Evolutionary conservation across 805 yeast genomes (phyloP).

Genomic region (Candida coleopterorum): DNA sequence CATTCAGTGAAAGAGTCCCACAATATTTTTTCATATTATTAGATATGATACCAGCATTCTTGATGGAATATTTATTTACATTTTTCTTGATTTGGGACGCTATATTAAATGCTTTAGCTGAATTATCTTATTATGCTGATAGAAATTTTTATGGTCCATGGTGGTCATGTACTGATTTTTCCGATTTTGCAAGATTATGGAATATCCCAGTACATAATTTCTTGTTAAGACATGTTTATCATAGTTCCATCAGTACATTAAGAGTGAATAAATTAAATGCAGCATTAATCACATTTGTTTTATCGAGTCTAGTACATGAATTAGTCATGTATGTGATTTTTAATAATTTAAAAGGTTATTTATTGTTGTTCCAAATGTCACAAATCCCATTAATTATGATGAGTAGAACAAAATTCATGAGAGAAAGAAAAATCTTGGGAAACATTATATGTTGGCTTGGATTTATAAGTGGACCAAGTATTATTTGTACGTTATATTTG

Average conservation of each 20-base stretch:
- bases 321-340: slow-evolving; percentile 88
- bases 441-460: slow-evolving; percentile 90
- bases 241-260: slow-evolving; percentile 76
- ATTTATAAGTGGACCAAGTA: slow-evolving; percentile 81
- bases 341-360: slow-evolving; percentile 72
- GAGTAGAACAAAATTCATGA: slow-evolving; percentile 55
- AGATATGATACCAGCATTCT: slow-evolving; percentile 77
- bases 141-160: slow-evolving; percentile 92
- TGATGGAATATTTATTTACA: slow-evolving; percentile 66
- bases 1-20: slow-evolving; percentile 40
- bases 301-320: slow-evolving; percentile 86
- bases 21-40: slow-evolving; percentile 56
- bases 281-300: slow-evolving; percentile 67
- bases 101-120: slow-evolving; percentile 85
- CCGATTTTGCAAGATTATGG: slow-evolving; percentile 91
- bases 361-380: slow-evolving; percentile 75
- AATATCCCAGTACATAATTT: slow-evolving; percentile 90
- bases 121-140: slow-evolving; percentile 80
- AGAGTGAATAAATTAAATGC: slow-evolving; percentile 64
- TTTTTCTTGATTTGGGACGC: slow-evolving; percentile 96
- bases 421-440: slow-evolving; percentile 56
- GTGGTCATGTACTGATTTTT: slow-evolving; percentile 97
- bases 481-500: slow-evolving; percentile 79
- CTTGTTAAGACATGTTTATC: slow-evolving; percentile 88
- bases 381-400: slow-evolving; percentile 78